Evolutionary conservation across 176 grass and related monocot species (phyloP), one percentile per base, ranked within the genome.

Genomic region (Carex cristatella): DNA sequence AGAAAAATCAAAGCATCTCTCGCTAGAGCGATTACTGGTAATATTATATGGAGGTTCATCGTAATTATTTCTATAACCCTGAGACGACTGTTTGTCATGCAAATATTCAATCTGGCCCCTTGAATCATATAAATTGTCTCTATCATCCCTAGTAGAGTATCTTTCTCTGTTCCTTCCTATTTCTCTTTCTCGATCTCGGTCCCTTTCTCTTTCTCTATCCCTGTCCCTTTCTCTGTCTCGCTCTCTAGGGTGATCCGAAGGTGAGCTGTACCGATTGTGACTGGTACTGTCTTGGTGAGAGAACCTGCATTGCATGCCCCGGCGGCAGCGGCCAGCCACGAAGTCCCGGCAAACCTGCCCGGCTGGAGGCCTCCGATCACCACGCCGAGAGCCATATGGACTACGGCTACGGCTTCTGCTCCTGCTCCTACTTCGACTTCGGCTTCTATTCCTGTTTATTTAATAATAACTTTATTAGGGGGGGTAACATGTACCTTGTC

Each of bases 331-430:
- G 64, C 97, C 97, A 75, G 88, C 81, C 61, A 79, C 62, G 86
- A 99, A 99, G 89, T 99, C 97, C 73, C 97, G 90, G 85, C 97
- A 99, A 18, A 87, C 85, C 68, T 82, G 65, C 85, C 84, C 79
- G 54, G 66, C n/a, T 44, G 65, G 44, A 67, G 81, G 81, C 40
- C 79, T 44, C 77, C 88, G 88, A 86, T 89, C 80, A 58, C 87
- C 91, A 87, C 77, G 88, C 15, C 90, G 85, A 72, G 54, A 65
- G 86, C 88, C 79, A 59, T 89, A 90, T 83, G 97, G 97, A 85
- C 97, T 96, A 78, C 88, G 61, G 79, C 94, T 94, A 65, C 89
- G 79, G 84, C 90, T 97, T 72, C 88, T 90, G 81, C 92, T 86
- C 27, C 88, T 61, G 59, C 84, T 94, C 33, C 83, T 77, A 65